These are phyloP conservation scores for Rosa rugosa DNA, from an alignment of 306 rosid species.

Conservation along the genomic window DNA sequence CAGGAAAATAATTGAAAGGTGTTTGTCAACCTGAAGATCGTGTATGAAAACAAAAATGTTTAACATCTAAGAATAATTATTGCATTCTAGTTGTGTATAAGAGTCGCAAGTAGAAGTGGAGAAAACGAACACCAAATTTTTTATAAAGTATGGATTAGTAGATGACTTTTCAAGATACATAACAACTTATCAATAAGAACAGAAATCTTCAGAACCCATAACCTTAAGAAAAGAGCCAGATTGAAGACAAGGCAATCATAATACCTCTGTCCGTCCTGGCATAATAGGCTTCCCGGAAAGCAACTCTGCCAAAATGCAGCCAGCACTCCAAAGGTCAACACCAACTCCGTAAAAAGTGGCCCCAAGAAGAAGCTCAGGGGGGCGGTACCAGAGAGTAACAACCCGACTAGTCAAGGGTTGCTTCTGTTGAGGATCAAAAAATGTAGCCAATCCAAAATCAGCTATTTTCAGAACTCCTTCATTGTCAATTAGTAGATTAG, in stretches of 20 bases:
- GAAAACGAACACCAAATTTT: conserved; percentile 1
- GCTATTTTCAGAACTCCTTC: conserved; percentile 94
- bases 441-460: conserved; percentile 88
- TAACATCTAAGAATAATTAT: background rate
- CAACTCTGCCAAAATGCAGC: conserved; percentile 91
- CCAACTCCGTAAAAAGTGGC: conserved; percentile 68
- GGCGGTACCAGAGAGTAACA: conserved; percentile 95
- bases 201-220: conserved; percentile 2
- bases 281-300: conserved; percentile 87
- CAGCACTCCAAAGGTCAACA: conserved; percentile 93
- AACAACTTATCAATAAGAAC: background rate
- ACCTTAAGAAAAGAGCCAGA: conserved; percentile 7
- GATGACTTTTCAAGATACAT: conserved; percentile 10
- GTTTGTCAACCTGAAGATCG: conserved; percentile 36
- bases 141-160: conserved; percentile 16
- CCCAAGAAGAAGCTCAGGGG: conserved; percentile 95
- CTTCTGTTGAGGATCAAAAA: conserved; percentile 56
- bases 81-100: background rate
- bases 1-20: conserved; percentile 32
- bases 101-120: conserved; percentile 12
- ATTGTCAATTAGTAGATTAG: conserved; percentile 84
- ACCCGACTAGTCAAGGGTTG: conserved; percentile 91
- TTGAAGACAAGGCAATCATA: conserved; percentile 21
- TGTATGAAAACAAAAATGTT: background rate
- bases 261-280: conserved; percentile 99